Percentiles rank a stretch among this genome's conserved stretches.
phyloP scores from a whole-genome alignment of 1,139 yeast species.

The Saccharomycopsis phalli region DNA sequence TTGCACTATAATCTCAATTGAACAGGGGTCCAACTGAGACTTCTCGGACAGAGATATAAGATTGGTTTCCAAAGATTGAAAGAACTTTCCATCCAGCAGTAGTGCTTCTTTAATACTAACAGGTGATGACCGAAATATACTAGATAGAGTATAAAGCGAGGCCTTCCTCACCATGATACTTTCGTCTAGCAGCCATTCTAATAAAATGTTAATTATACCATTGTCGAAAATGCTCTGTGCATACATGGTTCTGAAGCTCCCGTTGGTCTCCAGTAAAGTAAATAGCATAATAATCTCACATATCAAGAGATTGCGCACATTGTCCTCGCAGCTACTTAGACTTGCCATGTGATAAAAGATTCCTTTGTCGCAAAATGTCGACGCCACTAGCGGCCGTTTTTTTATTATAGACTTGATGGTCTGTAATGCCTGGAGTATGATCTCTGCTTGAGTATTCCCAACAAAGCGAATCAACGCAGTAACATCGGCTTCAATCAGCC shows the following conservation, averaged over 20 bases:
- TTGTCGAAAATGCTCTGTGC: background rate
- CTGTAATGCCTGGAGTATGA: background rate
- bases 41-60: background rate
- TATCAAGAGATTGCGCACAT: background rate
- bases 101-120: background rate
- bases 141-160: background rate
- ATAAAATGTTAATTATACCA: background rate
- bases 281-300: background rate
- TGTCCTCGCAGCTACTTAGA: background rate
- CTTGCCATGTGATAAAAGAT: background rate
- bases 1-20: background rate
- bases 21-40: background rate
- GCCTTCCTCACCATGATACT: background rate
- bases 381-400: background rate
- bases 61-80: background rate
- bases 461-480: background rate
- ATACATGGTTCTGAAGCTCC: background rate
- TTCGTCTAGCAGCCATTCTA: background rate
- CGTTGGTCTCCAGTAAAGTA: background rate
- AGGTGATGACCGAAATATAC: background rate
- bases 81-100: background rate
- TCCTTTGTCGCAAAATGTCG: slow-evolving; percentile 1
- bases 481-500: background rate
- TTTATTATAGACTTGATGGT: background rate
- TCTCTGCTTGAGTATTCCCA: background rate